These are phyloP conservation scores for Aspergillus calidoustus DNA, from an alignment of 2,329 filamentous ascomycete species.

Conservation along the genomic window DNA sequence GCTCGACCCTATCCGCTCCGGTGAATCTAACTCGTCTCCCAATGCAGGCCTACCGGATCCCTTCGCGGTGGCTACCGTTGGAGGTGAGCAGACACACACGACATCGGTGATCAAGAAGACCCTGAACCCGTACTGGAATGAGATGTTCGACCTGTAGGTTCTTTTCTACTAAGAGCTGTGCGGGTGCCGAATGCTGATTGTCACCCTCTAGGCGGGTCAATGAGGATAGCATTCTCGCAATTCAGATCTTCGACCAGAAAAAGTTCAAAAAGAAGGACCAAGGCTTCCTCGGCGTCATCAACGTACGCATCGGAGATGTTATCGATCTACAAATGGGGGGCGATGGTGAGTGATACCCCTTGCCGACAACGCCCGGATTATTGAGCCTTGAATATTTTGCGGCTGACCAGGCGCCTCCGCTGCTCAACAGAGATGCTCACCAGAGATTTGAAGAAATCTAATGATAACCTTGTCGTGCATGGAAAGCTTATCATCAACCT, in stretches of 20 bases:
- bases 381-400: neutral
- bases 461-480: conserved; percentile 95
- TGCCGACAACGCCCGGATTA: neutral
- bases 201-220: conserved; percentile 71
- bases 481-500: conserved; percentile 97
- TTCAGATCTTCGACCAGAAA: conserved; percentile 99
- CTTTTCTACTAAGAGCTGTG: neutral
- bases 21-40: conserved; percentile 20
- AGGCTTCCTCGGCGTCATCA: conserved; percentile 96
- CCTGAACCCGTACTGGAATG: conserved; percentile 99
- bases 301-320: conserved; percentile 91
- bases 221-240: conserved; percentile 94
- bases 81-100: conserved; percentile 98
- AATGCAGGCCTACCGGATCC: conserved; percentile 88
- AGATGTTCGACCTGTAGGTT: conserved; percentile 94
- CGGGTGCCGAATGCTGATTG: conserved; percentile 18
- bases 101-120: conserved; percentile 97
- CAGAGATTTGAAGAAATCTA: conserved; percentile 94
- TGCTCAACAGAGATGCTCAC: conserved; percentile 83
- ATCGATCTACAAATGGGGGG: conserved; percentile 88
- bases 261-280: conserved; percentile 99
- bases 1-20: conserved; percentile 8
- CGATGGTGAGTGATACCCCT: conserved; percentile 69
- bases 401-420: conserved; percentile 26
- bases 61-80: conserved; percentile 95